Conservation (phyloP, 305 asterid genomes). For the Plantago coronopus region DNA sequence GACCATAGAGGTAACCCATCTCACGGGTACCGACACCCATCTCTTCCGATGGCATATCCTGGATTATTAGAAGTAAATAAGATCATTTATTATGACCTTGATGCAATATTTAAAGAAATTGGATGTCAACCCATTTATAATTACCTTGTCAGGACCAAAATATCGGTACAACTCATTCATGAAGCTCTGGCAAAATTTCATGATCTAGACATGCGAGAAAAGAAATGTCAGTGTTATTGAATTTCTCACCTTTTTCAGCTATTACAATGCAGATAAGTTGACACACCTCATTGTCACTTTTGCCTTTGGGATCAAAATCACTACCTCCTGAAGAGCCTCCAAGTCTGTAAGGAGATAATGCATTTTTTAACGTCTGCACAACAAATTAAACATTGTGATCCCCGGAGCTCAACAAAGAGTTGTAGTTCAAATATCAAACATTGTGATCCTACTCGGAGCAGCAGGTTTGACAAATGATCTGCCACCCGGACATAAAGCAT, state of each 20-base stretch:
- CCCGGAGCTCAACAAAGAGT: background rate
- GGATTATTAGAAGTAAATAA: constrained; percentile 26
- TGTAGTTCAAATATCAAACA: no score
- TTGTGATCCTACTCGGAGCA: no score
- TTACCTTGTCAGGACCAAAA: constrained; percentile 95
- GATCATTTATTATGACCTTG: constrained; percentile 21
- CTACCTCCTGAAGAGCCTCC: constrained; percentile 99
- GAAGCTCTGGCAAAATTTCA: constrained; percentile 98
- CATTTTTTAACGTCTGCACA: constrained; percentile 86
- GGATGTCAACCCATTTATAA: constrained; percentile 20
- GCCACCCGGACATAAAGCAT: background rate
- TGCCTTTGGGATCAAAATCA: constrained; percentile 94
- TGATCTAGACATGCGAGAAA: constrained; percentile 46
- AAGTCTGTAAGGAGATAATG: constrained; percentile 91
- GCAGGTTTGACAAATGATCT: background rate
- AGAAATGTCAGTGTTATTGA: constrained; percentile 21
- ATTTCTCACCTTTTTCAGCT: constrained; percentile 21
- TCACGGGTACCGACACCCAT: constrained; percentile 97
- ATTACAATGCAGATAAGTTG: constrained; percentile 17
- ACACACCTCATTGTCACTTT: constrained; percentile 80
- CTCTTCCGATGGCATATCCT: constrained; percentile 99
- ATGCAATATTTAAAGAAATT: constrained; percentile 18
- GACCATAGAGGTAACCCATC: constrained; percentile 95
- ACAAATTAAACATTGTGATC: constrained; percentile 30
- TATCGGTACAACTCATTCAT: constrained; percentile 94